Evolutionary conservation across 2,329 filamentous ascomycete species (phyloP), one percentile per base, ranked within the genome.

Genomic region (Didymella pinodella): DNA sequence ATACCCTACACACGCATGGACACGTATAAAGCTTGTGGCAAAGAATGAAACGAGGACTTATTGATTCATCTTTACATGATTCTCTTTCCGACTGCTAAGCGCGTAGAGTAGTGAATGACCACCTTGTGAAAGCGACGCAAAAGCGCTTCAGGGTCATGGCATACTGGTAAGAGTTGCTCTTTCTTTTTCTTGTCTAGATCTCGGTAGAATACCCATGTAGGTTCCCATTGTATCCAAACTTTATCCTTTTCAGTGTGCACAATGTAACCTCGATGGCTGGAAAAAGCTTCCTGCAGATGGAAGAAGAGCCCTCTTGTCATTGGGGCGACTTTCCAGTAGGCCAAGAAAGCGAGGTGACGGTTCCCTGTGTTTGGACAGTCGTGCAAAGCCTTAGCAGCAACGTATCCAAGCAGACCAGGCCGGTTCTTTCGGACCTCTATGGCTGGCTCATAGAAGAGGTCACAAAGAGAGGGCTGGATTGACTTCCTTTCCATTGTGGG

Each of bases 161-260:
- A 41, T 41, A 41, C 38, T 20, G 18, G 38, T 41, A 41, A 20
- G 38, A 41, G 38, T 44, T 43, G 11, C 25, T 44, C 25, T 43
- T 50, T 58, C 44, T 54, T 63, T 2, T 8, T 49, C 44, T 56
- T 22, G 18, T 40, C 34, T 7, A 63, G 25, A 45, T 63, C 50
- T 54, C 61, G 12, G 38, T 58, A 56, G 32, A 57, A 46, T 26
- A 63, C 61, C 61, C 36, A 63, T n/a, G 57, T 63, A 34, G 54
- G 61, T 48, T 63, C 54, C 61, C 20, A 63, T 36, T 63, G 51
- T 53, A 63, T 45, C 61, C 29, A 63, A 45, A 63, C 61, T 45
- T 18, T 53, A 7, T 50, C 54, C 11, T 12, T 3, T 48, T 63
- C 40, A 12, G 41, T 32, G 47, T 63, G 38, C 43, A 63, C 40